Evolutionary conservation across 768 basidiomycete species (phyloP), one percentile per base, ranked within the genome.

Genomic region (Collybia nuda): DNA sequence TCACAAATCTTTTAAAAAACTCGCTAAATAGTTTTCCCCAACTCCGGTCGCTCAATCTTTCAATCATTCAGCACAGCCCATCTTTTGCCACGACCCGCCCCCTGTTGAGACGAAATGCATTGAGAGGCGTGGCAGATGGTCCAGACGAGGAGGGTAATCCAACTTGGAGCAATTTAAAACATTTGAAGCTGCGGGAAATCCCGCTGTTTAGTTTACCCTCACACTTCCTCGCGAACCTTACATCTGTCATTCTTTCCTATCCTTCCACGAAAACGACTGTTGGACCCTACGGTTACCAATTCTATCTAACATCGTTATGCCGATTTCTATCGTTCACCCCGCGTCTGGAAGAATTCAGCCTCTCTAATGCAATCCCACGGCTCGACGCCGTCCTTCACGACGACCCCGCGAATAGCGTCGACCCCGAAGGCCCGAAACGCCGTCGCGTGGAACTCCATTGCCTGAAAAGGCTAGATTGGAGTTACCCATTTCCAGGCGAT

Each of bases 401-500:
- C 24, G 56, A 55, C 7, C 29, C 42, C 7, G 41, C 40, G 11
- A 48, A 36, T 41, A 23, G 6, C 18, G 37, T 38, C 26, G 19
- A 19, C 3, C 23, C 50, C 15, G 29, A 21, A 32, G 19, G 21
- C 18, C 26, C 26, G 22, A 51, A 15, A 36, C 21, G 40, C 50
- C 26, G 53, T 46, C 45, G 56, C 59, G 59, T 75, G 44, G 62
- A 62, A 44, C 67, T 82, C 28, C 60, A 57, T 3, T 65, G 68
- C 48, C 59, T 82, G 49, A 75, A 67, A 45, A 62, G 55, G n/a
- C 58, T 82, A 39, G 73, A 76, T 26, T 81, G 79, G 77, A 75
- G 69, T 40, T 75, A 68, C 51, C 76, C 76, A 15, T 72, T 65
- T 44, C 60, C 70, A 40, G 63, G 59, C 32, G 78, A 77, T 43